phyloP scores from a whole-genome alignment of 2,329 filamentous ascomycete genomes.

The Orbilia oligospora region DNA sequence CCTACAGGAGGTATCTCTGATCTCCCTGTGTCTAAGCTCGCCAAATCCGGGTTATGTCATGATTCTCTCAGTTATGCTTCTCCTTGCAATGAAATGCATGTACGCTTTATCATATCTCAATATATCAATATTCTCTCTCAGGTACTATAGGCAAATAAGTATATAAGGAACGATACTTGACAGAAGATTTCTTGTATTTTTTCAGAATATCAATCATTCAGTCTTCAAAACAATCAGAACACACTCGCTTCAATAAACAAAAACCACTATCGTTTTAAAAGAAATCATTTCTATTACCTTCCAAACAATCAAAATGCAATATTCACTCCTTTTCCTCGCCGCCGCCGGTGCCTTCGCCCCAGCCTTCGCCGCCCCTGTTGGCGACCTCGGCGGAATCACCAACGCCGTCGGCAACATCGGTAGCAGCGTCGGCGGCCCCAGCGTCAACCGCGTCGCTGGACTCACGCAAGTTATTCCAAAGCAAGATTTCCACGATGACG shows the following conservation, averaged over 20 bases:
- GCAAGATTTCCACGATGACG: too few relatives aligned
- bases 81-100: too few relatives aligned
- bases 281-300: background rate
- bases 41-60: background rate
- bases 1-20: conserved; percentile 1
- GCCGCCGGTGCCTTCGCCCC: conserved; percentile 4
- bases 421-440: too few relatives aligned
- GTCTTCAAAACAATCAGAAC: background rate
- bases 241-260: background rate
- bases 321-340: background rate
- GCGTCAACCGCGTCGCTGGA: too few relatives aligned
- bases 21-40: background rate
- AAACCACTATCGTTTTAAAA: background rate
- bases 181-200: background rate
- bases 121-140: too few relatives aligned
- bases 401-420: too few relatives aligned
- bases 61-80: background rate
- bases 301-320: conserved; percentile 23
- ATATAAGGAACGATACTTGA: conserved; percentile 3
- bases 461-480: too few relatives aligned
- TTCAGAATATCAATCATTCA: background rate
- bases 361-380: background rate
- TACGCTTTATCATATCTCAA: background rate
- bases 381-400: too few relatives aligned
- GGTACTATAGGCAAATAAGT: background rate